Evolutionary conservation across 1,284 basidiomycete species (phyloP), one percentile per base, ranked within the genome.

Genomic region (Ganoderma sinense): DNA sequence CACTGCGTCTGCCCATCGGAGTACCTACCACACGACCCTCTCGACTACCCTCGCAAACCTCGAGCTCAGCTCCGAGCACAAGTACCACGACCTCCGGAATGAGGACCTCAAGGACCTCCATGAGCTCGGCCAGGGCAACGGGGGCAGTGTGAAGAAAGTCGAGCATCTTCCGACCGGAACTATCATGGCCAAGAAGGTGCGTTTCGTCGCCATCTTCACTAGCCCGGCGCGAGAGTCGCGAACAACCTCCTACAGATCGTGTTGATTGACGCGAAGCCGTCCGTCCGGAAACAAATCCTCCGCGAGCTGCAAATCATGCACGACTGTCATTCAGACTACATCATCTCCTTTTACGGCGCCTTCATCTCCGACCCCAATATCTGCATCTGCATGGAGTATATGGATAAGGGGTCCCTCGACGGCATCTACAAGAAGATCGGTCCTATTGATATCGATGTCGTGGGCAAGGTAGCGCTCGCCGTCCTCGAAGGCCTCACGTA

Each of bases 271-370:
- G 97, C 97, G 23, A 98, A 98, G 80, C 95, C 97, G 0, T 91
- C 95, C 1, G 94, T 99, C n/a, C 90, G 97, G 73, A 99, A 99
- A 81, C 98, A 99, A 82, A 99, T 99, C 74, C 86, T 99, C 33
- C 93, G 97, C 68, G 97, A 99, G 79, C 86, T 99, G 68, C 97
- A 99, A 79, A 99, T 99, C 83, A 95, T 99, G 94, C 96, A 98
- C 81, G 95, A 98, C 80, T 99, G 98, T 82, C 88, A 93, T 73
- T 98, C 95, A 3, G 88, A 89, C 31, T 95, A 96, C 83, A 99
- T 99, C 78, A 94, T 99, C 75, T 96, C 94, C 2, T 99, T 97
- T 84, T 98, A 94, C 79, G 97, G 98, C 71, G 97, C 98, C 36
- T 99, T 96, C 84, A 86, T 98, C 56, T 91, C 92, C 14, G 97